These are phyloP conservation scores for Ogataea hybrid DNA, from an alignment of 1,139 yeast genomes.

Conservation along the genomic window DNA sequence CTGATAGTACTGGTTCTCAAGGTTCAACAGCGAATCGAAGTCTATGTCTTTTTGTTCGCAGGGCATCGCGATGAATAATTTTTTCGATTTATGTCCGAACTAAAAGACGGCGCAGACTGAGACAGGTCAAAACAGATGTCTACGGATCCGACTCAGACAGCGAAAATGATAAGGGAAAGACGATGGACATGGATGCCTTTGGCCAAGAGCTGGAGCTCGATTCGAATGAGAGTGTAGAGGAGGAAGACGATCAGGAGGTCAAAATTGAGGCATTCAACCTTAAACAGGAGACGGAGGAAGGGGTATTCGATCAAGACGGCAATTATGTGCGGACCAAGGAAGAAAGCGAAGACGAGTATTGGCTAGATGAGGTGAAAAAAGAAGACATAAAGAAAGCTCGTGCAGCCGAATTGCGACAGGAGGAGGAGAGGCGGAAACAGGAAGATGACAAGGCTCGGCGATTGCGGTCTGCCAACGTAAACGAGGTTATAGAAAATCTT, in stretches of 20 bases:
- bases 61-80: slow-evolving; percentile 15
- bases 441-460: slow-evolving; percentile 8
- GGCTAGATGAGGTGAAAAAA: slow-evolving; percentile 17
- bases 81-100: slow-evolving; percentile 31
- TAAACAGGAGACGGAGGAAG: slow-evolving; percentile 55
- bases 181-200: slow-evolving; percentile 30
- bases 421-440: slow-evolving; percentile 15
- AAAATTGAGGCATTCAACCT: slow-evolving; percentile 63
- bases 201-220: slow-evolving; percentile 26
- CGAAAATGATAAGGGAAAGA: slow-evolving; percentile 14
- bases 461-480: slow-evolving; percentile 18
- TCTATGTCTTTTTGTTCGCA: slow-evolving; percentile 29
- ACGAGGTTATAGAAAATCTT: slow-evolving; percentile 39
- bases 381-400: slow-evolving; percentile 20
- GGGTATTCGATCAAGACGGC: slow-evolving; percentile 62
- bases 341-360: slow-evolving; percentile 32
- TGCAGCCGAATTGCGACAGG: slow-evolving; percentile 15
- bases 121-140: slow-evolving; percentile 30
- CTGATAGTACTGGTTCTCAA: slow-evolving; percentile 46
- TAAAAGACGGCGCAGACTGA: slow-evolving; percentile 28
- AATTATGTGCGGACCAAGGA: slow-evolving; percentile 48
- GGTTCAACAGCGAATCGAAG: slow-evolving; percentile 42
- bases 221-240: slow-evolving; percentile 16
- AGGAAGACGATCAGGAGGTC: slow-evolving; percentile 28
- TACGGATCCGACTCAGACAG: slow-evolving; percentile 38